phyloP scores from a whole-genome alignment of 495 filamentous ascomycete species.

The Tirmania nivea region DNA sequence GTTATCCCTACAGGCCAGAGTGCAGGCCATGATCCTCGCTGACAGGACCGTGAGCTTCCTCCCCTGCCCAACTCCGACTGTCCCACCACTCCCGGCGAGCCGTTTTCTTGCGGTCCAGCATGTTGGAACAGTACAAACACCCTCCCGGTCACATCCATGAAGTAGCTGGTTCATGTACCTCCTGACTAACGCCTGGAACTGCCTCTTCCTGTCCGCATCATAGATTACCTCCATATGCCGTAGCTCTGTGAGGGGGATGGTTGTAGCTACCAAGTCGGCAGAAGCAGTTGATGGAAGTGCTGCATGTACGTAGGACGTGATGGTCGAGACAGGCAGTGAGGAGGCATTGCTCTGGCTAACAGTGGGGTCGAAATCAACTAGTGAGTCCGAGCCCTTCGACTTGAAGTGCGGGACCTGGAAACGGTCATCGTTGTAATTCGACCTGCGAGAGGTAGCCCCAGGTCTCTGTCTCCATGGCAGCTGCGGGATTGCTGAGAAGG shows the following conservation, averaged over 20 bases:
- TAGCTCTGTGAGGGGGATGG: constrained; percentile 27
- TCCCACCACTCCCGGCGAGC: constrained; percentile 40
- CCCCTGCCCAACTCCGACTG: constrained; percentile 28
- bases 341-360: no score
- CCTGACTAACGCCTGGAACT: constrained; percentile 32
- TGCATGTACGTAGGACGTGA: neutral
- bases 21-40: constrained; percentile 56
- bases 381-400: no score
- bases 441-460: no score
- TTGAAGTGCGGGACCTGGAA: no score
- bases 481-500: no score
- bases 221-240: constrained; percentile 27
- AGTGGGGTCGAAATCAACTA: no score
- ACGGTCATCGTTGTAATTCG: no score
- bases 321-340: no score
- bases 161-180: constrained; percentile 67
- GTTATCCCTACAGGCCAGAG: constrained; percentile 59
- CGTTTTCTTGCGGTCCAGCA: constrained; percentile 60
- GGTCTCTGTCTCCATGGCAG: no score
- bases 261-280: constrained; percentile 6
- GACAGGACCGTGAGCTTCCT: constrained; percentile 34
- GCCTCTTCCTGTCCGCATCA: constrained; percentile 29
- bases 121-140: constrained; percentile 45
- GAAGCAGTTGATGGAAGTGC: neutral
- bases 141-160: constrained; percentile 49